phyloP scores from a whole-genome alignment of 371 early-diverging fungal species.

The Smittium mucronatum region DNA sequence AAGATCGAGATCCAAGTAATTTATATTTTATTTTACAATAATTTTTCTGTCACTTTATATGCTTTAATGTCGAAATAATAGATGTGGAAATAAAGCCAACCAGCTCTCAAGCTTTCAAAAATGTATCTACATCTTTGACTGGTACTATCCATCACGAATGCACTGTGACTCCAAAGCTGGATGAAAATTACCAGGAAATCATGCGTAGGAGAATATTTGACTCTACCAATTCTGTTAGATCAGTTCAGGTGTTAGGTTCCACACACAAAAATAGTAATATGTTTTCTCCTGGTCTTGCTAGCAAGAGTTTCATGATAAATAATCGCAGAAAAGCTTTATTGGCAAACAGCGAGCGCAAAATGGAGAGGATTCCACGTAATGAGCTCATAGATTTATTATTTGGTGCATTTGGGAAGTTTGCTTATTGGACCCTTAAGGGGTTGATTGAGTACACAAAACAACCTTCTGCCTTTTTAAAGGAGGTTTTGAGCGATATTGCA shows the following conservation, averaged over 20 bases:
- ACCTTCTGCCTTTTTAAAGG: constrained; percentile 62
- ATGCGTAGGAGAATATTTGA: constrained; percentile 56
- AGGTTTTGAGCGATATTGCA: constrained; percentile 67
- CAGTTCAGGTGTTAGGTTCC: constrained; percentile 39
- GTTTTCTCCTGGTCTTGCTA: constrained; percentile 42
- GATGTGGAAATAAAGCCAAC: constrained; percentile 28
- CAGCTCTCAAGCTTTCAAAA: constrained; percentile 27
- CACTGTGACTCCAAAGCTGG: constrained; percentile 50
- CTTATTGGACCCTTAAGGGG: constrained; percentile 79
- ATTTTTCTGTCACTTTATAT: not conserved
- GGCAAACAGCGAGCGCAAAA: constrained; percentile 46
- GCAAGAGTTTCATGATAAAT: constrained; percentile 20
- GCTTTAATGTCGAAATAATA: not conserved
- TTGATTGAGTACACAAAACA: constrained; percentile 61
- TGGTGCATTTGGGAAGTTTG: constrained; percentile 58
- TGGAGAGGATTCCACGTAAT: constrained; percentile 69
- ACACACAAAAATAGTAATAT: constrained; percentile 42
- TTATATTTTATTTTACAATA: constrained; percentile 9
- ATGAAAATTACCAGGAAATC: constrained; percentile 52
- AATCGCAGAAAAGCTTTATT: constrained; percentile 18
- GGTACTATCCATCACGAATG: constrained; percentile 78
- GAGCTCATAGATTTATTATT: constrained; percentile 76
- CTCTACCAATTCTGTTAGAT: constrained; percentile 40
- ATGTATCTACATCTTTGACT: constrained; percentile 36
- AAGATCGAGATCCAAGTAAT: constrained; percentile 35